Percentiles rank a stretch among this genome's conserved stretches.
phyloP scores from a whole-genome alignment of 768 basidiomycete species.

The Neoboletus subvelutipes region DNA sequence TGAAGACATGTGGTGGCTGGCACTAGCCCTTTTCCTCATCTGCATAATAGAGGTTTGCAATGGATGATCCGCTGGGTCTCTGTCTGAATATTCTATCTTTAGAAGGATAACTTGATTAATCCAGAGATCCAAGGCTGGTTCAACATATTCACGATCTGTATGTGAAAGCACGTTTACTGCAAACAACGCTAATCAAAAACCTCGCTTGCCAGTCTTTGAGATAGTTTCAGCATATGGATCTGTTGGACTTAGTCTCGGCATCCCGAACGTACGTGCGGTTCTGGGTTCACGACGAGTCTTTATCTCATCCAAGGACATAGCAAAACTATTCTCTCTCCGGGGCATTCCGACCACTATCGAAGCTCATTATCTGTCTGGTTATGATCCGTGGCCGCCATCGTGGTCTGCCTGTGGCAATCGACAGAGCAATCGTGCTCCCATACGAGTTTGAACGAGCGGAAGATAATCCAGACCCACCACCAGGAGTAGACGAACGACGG shows the following conservation, averaged over 20 bases:
- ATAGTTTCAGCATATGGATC: conserved; percentile 85
- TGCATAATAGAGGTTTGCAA: conserved; percentile 86
- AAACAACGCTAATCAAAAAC: not conserved
- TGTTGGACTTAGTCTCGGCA: conserved; percentile 86
- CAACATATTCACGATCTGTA: conserved; percentile 78
- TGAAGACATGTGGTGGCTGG: conserved; percentile 97
- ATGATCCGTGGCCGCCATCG: conserved; percentile 96
- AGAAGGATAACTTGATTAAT: conserved; percentile 63
- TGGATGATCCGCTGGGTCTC: not conserved
- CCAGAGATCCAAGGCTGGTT: conserved; percentile 64
- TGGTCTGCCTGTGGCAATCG: conserved; percentile 83
- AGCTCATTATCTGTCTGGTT: conserved; percentile 81
- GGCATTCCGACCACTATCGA: conserved; percentile 75
- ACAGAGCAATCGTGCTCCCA: conserved; percentile 83
- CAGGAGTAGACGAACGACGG: conserved; percentile 11
- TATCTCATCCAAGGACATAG: conserved; percentile 38
- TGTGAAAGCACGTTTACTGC: conserved; percentile 26
- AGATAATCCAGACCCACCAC: conserved; percentile 12
- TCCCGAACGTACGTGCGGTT: conserved; percentile 61
- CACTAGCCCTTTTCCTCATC: conserved; percentile 75
- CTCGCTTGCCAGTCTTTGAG: conserved; percentile 65
- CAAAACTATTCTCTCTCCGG: conserved; percentile 81
- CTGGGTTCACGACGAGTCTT: not conserved
- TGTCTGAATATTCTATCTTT: conserved; percentile 9
- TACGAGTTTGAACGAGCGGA: conserved; percentile 49